Evolutionary conservation across 176 grass and related monocot species (phyloP).

Genomic region (Carex myosuroides): DNA sequence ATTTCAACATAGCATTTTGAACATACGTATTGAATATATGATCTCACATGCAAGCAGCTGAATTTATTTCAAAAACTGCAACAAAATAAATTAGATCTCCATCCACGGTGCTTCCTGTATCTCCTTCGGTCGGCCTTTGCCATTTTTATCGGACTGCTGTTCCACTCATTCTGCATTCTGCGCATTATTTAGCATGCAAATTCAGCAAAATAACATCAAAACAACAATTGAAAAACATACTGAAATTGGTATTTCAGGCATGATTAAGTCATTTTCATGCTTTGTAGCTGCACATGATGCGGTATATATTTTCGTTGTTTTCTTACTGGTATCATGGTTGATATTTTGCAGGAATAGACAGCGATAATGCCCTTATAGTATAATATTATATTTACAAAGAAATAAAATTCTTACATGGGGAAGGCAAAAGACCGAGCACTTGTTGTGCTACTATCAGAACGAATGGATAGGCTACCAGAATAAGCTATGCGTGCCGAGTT

Average conservation of each 20-base stretch:
- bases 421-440: constrained; percentile 88
- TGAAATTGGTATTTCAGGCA: too few species aligned
- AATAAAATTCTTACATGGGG: constrained; percentile 64
- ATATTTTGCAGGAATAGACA: too few species aligned
- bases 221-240: neutral
- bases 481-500: constrained; percentile 54
- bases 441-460: constrained; percentile 81
- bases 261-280: too few species aligned
- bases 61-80: constrained; percentile 38
- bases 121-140: constrained; percentile 55
- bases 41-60: neutral
- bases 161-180: constrained; percentile 82
- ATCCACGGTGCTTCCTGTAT: constrained; percentile 42
- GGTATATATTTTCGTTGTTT: too few species aligned
- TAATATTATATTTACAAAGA: neutral
- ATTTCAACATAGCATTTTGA: constrained; percentile 14
- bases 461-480: constrained; percentile 82
- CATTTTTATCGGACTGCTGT: constrained; percentile 90
- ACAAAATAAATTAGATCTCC: constrained; percentile 62
- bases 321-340: too few species aligned
- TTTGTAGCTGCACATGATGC: too few species aligned
- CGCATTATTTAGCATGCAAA: constrained; percentile 1
- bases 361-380: neutral
- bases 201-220: neutral
- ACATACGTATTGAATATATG: neutral